phyloP scores from a whole-genome alignment of 805 yeast genomes.

The Wickerhamiella brachini region DNA sequence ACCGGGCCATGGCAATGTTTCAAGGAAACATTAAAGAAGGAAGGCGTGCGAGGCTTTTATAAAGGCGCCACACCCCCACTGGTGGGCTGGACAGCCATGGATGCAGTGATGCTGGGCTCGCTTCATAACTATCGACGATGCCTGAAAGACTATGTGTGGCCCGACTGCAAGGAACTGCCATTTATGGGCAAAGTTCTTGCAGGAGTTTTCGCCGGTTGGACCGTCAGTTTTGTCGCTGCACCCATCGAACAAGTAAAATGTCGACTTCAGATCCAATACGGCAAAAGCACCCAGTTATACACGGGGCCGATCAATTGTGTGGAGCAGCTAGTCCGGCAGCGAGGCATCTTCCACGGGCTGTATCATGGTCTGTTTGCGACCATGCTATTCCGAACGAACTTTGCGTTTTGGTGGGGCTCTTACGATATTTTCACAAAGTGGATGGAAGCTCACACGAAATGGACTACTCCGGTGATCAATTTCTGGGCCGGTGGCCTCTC shows the following conservation, averaged over 20 bases:
- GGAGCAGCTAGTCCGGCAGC: constrained; percentile 26
- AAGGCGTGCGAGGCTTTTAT: constrained; percentile 69
- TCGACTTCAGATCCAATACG: constrained; percentile 79
- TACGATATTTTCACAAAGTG: constrained; percentile 64
- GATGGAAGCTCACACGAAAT: constrained; percentile 47
- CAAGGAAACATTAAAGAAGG: constrained; percentile 51
- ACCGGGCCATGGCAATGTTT: constrained; percentile 77
- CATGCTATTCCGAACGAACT: constrained; percentile 74
- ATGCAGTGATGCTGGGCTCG: constrained; percentile 70
- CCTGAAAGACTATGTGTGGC: constrained; percentile 49
- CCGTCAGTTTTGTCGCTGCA: constrained; percentile 91
- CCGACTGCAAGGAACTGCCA: constrained; percentile 51
- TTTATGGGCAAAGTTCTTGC: constrained; percentile 62
- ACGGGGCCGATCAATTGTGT: constrained; percentile 71
- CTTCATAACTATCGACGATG: constrained; percentile 61
- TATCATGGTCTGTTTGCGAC: constrained; percentile 79
- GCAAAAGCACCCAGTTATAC: constrained; percentile 53
- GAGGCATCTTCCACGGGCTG: constrained; percentile 52
- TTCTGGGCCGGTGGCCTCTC: constrained; percentile 88
- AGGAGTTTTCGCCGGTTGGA: constrained; percentile 71
- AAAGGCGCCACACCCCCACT: constrained; percentile 89
- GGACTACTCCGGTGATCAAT: constrained; percentile 59
- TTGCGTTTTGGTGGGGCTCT: constrained; percentile 89
- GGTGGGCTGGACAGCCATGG: constrained; percentile 91
- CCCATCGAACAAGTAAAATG: constrained; percentile 88